Conservation (phyloP, 352 stramenopile species). For the Phytopythium chamaehyphon region DNA sequence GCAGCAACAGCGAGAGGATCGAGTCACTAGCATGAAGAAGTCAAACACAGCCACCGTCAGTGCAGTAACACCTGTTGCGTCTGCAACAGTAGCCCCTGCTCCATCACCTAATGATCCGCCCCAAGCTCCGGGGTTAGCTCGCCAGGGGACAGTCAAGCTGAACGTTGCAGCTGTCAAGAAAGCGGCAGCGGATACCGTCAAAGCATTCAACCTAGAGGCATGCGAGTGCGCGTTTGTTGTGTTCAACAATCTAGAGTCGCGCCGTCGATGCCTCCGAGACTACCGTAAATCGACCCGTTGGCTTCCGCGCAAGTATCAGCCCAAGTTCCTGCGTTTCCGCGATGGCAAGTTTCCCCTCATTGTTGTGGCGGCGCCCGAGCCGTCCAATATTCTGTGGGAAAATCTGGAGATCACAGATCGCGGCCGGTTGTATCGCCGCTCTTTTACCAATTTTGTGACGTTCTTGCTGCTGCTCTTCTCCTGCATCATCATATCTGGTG, state of each 20-base stretch:
- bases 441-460: conserved; percentile 67
- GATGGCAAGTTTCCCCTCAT: conserved; percentile 37
- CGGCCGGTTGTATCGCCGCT: conserved; percentile 55
- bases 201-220: conserved; percentile 50
- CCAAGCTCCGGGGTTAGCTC: not conserved
- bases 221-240: conserved; percentile 84
- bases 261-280: conserved; percentile 66
- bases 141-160: conserved; percentile 1
- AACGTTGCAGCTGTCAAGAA: conserved; percentile 19
- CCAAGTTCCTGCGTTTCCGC: conserved; percentile 56
- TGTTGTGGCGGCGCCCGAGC: conserved; percentile 59
- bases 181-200: conserved; percentile 18
- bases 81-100: not conserved
- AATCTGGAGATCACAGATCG: conserved; percentile 72
- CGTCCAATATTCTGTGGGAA: conserved; percentile 87
- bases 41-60: conserved; percentile 1
- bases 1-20: conserved; percentile 15
- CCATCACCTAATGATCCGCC: not conserved
- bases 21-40: conserved; percentile 9
- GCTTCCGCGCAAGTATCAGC: conserved; percentile 46
- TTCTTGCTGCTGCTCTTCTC: conserved; percentile 73
- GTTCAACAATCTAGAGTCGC: conserved; percentile 85
- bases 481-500: conserved; percentile 66
- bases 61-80: not conserved
- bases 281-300: conserved; percentile 52